These are phyloP conservation scores for Sarocladiaceae sp. DNA, from an alignment of 2,329 filamentous ascomycete genomes.

Conservation along the genomic window DNA sequence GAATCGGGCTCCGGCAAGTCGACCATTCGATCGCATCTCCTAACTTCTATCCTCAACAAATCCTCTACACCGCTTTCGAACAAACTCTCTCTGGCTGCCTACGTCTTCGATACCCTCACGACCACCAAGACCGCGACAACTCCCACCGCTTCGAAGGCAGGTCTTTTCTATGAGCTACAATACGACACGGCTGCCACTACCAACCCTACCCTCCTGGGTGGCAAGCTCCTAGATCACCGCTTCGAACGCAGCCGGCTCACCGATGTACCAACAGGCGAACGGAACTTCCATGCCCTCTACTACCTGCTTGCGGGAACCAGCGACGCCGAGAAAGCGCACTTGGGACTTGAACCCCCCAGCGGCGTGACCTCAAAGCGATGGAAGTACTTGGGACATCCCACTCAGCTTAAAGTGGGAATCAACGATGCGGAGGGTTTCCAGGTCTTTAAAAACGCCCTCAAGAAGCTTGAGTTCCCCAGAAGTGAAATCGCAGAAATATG, in stretches of 20 bases:
- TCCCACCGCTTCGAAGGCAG: slow-evolving; percentile 90
- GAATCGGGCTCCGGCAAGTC: slow-evolving; percentile 97
- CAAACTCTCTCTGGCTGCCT: slow-evolving; percentile 88
- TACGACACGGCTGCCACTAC: slow-evolving; percentile 85
- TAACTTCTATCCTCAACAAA: slow-evolving; percentile 80
- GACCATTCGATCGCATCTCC: slow-evolving; percentile 80
- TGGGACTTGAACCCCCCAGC: slow-evolving; percentile 53
- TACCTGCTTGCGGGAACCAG: slow-evolving; percentile 93
- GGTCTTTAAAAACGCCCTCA: slow-evolving; percentile 91
- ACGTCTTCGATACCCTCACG: slow-evolving; percentile 92
- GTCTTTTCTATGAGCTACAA: slow-evolving; percentile 91
- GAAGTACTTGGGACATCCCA: slow-evolving; percentile 94
- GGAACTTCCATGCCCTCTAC: slow-evolving; percentile 94
- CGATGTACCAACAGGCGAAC: slow-evolving; percentile 87
- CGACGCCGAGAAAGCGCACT: slow-evolving; percentile 78
- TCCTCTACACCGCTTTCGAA: slow-evolving; percentile 88
- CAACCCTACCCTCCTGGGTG: slow-evolving; percentile 83
- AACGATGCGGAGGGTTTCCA: slow-evolving; percentile 95
- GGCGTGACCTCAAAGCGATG: slow-evolving; percentile 64
- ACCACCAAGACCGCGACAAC: slow-evolving; percentile 97
- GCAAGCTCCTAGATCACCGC: slow-evolving; percentile 89
- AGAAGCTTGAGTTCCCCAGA: slow-evolving; percentile 89
- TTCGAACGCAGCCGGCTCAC: slow-evolving; percentile 88
- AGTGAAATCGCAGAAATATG: slow-evolving; percentile 95
- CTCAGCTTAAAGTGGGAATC: slow-evolving; percentile 93